Evolutionary conservation across 306 rosid genomes (phyloP), one percentile per base, ranked within the genome.

Genomic region (Adenanthera pavonina): DNA sequence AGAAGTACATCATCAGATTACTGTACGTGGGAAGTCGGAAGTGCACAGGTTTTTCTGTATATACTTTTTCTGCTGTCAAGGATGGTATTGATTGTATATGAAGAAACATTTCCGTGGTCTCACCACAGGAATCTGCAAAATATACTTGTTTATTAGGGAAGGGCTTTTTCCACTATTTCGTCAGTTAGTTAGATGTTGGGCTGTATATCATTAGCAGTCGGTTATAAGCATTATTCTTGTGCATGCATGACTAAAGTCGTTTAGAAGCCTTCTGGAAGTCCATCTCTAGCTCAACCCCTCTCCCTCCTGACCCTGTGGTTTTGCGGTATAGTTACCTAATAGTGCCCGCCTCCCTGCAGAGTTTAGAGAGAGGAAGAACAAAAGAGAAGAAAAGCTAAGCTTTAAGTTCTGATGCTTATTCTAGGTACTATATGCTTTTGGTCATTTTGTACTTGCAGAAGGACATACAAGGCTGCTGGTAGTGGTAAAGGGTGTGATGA

Each of bases 1-100:
- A 16, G 93, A 87, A 87, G 85, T 95, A 72, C 96, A 95, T 86
- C 99, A 95, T 87, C 98, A 90, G 87, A 93, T 95, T 69, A 95
- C 99, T 35, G 85, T 86, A 0, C 98, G 94, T 0, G 88, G 90
- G 79, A 86, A 91, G 83, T 81, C 97, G 38, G 79, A 3, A 41
- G 93, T 91, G 43, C 99, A 95, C 89, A 95, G 99, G 99, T 94
- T 60, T 81, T 71, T 72, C 52, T 51, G 7, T 41, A 15, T 52
- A n/a, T 47, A 62, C 61, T 72, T 53, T 53, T 68, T 19, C 41
- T 46, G 59, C 48, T 68, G 48, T 61, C 75, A 72, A 25, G 36
- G 64, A 40, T 74, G 3, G 44, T 65, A 19, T 68, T 13, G 9
- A 47, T 30, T 85, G 57, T 61, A 43, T 51, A 36, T 40, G 16